Conservation (phyloP, 169 alveolate genomes). For the Eimeria necatrix region DNA sequence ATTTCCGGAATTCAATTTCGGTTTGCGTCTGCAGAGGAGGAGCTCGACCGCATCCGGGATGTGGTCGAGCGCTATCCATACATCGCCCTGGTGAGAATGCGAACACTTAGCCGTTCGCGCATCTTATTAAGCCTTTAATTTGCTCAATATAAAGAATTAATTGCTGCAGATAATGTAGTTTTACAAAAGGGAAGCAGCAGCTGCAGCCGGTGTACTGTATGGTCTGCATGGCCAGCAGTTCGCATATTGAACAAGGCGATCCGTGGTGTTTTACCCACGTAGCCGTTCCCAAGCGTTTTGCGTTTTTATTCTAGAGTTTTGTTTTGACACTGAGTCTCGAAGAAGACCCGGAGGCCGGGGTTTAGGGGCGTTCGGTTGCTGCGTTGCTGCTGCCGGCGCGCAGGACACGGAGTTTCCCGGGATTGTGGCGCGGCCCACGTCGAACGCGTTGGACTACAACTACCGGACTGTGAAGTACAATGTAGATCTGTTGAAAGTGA, state of each 20-base stretch:
- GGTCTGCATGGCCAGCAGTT: too few species aligned
- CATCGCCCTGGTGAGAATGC: slow-evolving; percentile 89
- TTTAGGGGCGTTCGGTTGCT: background rate
- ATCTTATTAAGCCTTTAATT: too few species aligned
- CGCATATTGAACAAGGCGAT: too few species aligned
- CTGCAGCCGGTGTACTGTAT: too few species aligned
- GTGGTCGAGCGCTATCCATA: slow-evolving; percentile 94
- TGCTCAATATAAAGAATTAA: too few species aligned
- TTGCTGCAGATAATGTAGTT: too few species aligned
- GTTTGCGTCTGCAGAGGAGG: slow-evolving; percentile 90
- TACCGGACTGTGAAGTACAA: slow-evolving; percentile 97
- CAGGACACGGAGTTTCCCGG: slow-evolving; percentile 96
- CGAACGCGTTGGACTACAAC: slow-evolving; percentile 92
- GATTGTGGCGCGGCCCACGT: slow-evolving; percentile 95
- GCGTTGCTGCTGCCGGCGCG: background rate
- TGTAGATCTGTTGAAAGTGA: slow-evolving; percentile 97
- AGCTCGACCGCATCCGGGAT: slow-evolving; percentile 93
- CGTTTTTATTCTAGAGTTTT: background rate
- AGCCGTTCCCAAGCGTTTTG: too few species aligned
- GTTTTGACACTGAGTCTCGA: background rate
- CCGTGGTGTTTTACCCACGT: too few species aligned
- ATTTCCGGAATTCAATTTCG: background rate
- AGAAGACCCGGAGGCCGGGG: background rate
- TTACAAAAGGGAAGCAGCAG: too few species aligned
- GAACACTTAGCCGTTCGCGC: too few species aligned